Evolutionary conservation across 495 filamentous ascomycete species (phyloP), one percentile per base, ranked within the genome.

Genomic region (Xylaria nigripes): DNA sequence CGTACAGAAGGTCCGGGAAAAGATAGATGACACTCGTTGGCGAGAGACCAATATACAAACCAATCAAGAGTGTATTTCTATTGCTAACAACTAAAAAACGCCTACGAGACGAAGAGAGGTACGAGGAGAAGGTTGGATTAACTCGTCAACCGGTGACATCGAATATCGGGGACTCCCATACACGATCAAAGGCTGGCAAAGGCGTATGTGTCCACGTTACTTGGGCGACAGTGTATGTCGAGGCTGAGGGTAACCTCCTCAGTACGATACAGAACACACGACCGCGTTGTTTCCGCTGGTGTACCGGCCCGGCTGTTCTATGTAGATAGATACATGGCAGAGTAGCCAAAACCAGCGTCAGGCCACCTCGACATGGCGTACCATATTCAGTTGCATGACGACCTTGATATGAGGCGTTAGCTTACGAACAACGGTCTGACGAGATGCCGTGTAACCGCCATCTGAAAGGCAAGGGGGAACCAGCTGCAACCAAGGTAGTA

Each of bases 141-240:
- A 48, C 7, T 29, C 29, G n/a, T 29, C 38, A 44, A 48, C 40
- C 29, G n/a, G 53, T 43, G 46, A 29, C 13, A 45, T 45, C 19
- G n/a, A 18, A 13, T 50, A 34, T 55, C 53, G 46, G 40, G 53
- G 44, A 25, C 29, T 18, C 43, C 12, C 48, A 38, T 40, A 50
- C 16, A 29, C 38, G 40, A 48, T 2, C 18, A 55, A 29, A 42
- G n/a, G 23, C 10, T 6, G 3, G 19, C 19, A 16, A 25, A 15
- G 53, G 46, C 8, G 32, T 2, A 49, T n/a, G n/a, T n/a, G n/a
- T 38, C 45, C 53, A 55, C 40, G 38, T 50, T 50, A 45, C 38
- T 32, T 21, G 38, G 48, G 45, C 25, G 23, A 55, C 22, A 38
- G 27, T 27, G 45, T 49, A 55, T 49, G 45, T 55, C 45, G 45